Conservation (phyloP, 768 basidiomycete species). For the Lentinula guzmanii region DNA sequence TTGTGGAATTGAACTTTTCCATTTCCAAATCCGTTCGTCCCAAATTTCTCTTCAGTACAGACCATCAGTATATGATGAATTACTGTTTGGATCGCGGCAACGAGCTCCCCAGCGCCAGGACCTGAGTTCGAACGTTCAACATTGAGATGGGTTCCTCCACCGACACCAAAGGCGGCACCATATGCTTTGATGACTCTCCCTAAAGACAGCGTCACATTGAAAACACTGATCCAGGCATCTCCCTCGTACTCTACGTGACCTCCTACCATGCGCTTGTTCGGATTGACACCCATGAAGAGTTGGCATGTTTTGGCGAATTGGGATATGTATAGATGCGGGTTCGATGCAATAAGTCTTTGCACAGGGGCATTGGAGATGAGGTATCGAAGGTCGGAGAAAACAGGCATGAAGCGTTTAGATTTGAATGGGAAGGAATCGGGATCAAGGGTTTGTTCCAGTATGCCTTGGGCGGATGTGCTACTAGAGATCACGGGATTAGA, state of each 20-base stretch:
- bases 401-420: constrained; percentile 92
- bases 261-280: constrained; percentile 75
- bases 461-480: not conserved
- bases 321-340: constrained; percentile 52
- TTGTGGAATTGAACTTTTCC: constrained; percentile 55
- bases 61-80: constrained; percentile 68
- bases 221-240: constrained; percentile 95
- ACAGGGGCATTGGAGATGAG: constrained; percentile 78
- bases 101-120: constrained; percentile 51
- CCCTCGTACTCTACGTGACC: constrained; percentile 95
- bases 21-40: constrained; percentile 64
- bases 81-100: constrained; percentile 62
- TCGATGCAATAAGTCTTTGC: constrained; percentile 68
- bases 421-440: constrained; percentile 87
- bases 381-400: constrained; percentile 87
- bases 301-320: constrained; percentile 75
- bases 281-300: constrained; percentile 91
- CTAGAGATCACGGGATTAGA: constrained; percentile 7
- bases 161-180: constrained; percentile 58
- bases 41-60: constrained; percentile 60
- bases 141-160: constrained; percentile 15
- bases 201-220: constrained; percentile 89
- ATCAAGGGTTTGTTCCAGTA: constrained; percentile 41
- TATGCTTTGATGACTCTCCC: constrained; percentile 86
- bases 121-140: constrained; percentile 18